Conservation (phyloP, 2,329 filamentous ascomycete genomes). For the Tolypocladium pustulatum region DNA sequence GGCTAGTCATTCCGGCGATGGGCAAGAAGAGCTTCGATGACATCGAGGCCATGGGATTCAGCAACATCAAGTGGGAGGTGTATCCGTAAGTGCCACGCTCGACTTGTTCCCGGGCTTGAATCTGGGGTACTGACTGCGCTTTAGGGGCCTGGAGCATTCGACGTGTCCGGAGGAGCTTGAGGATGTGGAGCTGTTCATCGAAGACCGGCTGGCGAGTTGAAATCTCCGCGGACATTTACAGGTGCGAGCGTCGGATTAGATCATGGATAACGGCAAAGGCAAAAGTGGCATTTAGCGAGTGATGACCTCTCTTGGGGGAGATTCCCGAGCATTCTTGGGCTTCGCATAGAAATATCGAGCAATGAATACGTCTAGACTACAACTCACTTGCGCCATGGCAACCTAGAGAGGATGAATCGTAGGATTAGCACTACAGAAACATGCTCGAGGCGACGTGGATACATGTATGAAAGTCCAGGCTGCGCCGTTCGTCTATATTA, state of each 20-base stretch:
- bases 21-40: constrained; percentile 54
- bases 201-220: neutral
- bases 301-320: neutral
- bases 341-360: neutral
- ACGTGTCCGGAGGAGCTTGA: constrained; percentile 72
- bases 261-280: neutral
- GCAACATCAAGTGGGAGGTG: constrained; percentile 60
- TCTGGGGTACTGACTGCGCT: neutral
- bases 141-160: constrained; percentile 60
- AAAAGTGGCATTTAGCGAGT: neutral
- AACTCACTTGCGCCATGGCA: no score
- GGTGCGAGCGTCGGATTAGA: neutral
- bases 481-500: no score
- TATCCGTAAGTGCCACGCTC: constrained; percentile 49
- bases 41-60: constrained; percentile 55
- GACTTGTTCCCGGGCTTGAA: neutral
- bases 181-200: constrained; percentile 53
- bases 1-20: constrained; percentile 55
- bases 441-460: no score
- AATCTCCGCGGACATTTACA: neutral
- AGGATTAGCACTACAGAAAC: no score
- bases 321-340: neutral
- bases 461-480: no score
- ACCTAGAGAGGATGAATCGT: neutral
- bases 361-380: neutral